These are phyloP conservation scores for Sordariomycetes sp. DNA, from an alignment of 2,329 filamentous ascomycete species.

Conservation along the genomic window DNA sequence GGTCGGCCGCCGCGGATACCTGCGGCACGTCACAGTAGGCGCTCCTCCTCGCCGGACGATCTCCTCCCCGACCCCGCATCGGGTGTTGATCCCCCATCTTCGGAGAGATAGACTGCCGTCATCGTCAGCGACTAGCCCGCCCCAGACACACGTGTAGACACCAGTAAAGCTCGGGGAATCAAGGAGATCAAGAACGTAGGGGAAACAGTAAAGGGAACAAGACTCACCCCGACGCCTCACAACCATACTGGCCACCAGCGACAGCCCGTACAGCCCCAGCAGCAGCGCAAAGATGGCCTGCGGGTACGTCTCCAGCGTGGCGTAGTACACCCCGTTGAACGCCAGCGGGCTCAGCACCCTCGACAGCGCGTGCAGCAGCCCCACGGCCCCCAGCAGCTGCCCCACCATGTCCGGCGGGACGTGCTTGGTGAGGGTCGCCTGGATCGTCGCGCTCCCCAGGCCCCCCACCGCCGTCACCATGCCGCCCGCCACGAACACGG, in stretches of 20 bases:
- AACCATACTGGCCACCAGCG: constrained; percentile 54
- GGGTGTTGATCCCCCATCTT: not conserved
- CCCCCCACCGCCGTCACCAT: constrained; percentile 67
- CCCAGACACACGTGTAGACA: not conserved
- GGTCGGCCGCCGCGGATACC: not conserved
- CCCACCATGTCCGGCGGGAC: constrained; percentile 72
- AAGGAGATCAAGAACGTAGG: not conserved
- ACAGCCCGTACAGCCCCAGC: constrained; percentile 48
- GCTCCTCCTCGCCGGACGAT: not conserved
- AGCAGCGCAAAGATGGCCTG: constrained; percentile 77
- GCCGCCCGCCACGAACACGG: constrained; percentile 58
- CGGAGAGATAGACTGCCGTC: not conserved
- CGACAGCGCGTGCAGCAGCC: constrained; percentile 70
- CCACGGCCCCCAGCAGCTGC: constrained; percentile 77
- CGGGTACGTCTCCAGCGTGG: constrained; percentile 64
- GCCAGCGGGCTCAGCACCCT: constrained; percentile 67
- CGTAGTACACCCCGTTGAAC: constrained; percentile 77
- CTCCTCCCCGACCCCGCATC: not conserved
- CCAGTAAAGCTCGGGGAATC: not conserved
- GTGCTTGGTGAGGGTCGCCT: constrained; percentile 80
- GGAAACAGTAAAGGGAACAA: constrained; percentile 10
- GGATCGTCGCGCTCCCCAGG: constrained; percentile 72
- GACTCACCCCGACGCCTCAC: constrained; percentile 60
- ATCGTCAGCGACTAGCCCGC: not conserved
- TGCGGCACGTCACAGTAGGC: not conserved